These are phyloP conservation scores for Picocystis sp. DNA, from an alignment of 163 green algal species.

Conservation along the genomic window DNA sequence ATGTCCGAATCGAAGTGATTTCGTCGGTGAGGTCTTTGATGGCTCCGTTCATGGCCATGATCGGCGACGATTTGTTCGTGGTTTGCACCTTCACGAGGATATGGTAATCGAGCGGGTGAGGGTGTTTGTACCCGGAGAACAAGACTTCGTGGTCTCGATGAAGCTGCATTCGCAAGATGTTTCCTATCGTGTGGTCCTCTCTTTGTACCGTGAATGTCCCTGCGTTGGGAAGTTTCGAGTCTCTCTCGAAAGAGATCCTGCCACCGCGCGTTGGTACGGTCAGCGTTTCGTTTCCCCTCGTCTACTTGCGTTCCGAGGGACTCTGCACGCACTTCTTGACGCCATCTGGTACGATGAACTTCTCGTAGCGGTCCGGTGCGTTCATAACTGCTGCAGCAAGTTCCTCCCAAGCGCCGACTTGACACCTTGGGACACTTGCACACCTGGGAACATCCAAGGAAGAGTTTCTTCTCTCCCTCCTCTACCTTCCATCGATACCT, in stretches of 20 bases:
- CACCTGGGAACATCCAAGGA: too few species aligned
- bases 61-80: too few species aligned
- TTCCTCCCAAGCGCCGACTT: too few species aligned
- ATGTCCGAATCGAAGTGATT: too few species aligned
- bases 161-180: conserved; percentile 56
- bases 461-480: too few species aligned
- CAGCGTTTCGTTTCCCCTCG: conserved; percentile 1
- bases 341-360: conserved; percentile 25
- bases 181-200: conserved; percentile 92
- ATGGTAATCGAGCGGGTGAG: conserved; percentile 79
- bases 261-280: not conserved
- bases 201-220: conserved; percentile 68
- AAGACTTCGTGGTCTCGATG: not conserved
- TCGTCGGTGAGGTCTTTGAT: too few species aligned
- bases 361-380: conserved; percentile 20
- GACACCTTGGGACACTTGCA: too few species aligned
- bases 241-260: conserved; percentile 58
- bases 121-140: conserved; percentile 58
- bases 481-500: too few species aligned
- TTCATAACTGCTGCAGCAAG: conserved; percentile 17
- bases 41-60: too few species aligned
- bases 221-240: conserved; percentile 75
- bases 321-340: conserved; percentile 14
- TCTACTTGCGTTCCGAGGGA: not conserved
- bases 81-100: conserved; percentile 68